Evolutionary conservation across 805 yeast genomes (phyloP).

Genomic region (Saccharomyces jurei): DNA sequence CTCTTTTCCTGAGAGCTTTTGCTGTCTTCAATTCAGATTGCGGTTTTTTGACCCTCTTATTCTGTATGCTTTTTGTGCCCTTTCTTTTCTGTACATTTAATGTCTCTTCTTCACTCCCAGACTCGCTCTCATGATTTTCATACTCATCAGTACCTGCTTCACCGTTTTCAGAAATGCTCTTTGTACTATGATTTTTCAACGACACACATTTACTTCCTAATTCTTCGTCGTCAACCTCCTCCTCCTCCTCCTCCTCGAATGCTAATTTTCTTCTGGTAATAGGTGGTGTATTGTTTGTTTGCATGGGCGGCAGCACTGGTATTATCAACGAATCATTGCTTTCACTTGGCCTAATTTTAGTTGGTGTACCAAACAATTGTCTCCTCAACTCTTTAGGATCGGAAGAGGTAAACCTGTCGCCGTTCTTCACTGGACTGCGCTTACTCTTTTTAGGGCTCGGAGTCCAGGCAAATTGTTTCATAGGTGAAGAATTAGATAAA

Average conservation of each 20-base stretch:
- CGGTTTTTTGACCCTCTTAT: not conserved
- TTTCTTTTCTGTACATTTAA: not conserved
- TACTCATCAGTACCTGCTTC: not conserved
- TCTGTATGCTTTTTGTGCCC: not conserved
- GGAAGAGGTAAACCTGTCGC: slow-evolving; percentile 20
- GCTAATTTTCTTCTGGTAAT: slow-evolving; percentile 27
- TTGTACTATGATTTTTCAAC: not conserved
- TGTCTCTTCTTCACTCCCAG: not conserved
- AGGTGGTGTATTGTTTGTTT: slow-evolving; percentile 1
- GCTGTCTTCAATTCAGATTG: not conserved
- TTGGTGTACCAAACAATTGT: slow-evolving; percentile 24
- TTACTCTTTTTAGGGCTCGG: slow-evolving; percentile 24
- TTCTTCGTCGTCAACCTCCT: slow-evolving; percentile 11
- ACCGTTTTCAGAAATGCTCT: not conserved
- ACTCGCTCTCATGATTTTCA: not conserved
- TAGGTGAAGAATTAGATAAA: slow-evolving; percentile 30
- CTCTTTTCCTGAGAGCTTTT: not conserved
- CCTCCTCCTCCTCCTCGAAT: slow-evolving; percentile 26
- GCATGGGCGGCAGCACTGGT: slow-evolving; percentile 6
- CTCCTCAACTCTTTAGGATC: slow-evolving; percentile 25
- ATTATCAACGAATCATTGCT: slow-evolving; percentile 1
- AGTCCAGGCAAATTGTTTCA: slow-evolving; percentile 24
- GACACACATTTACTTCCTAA: not conserved
- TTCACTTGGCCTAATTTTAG: slow-evolving; percentile 5
- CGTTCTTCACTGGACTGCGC: slow-evolving; percentile 14